A percentile compares a stretch with the other conserved stretches of the same genome.
Conservation (phyloP, 78 protist species). For the Chrysochromulina parva region DNA sequence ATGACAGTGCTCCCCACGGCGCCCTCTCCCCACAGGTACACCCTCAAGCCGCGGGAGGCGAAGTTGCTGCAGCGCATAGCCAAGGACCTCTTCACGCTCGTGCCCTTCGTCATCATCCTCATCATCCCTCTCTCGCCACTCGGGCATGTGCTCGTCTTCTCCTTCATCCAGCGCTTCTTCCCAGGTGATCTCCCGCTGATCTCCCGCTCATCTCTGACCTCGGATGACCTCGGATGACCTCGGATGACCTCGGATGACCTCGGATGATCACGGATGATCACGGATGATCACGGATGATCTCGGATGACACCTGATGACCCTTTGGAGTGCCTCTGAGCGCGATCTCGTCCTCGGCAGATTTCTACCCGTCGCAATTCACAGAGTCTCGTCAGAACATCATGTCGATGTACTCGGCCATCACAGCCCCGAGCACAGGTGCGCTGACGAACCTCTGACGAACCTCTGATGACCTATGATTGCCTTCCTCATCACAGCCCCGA, state of each 20-base stretch:
- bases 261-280: no score
- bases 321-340: neutral
- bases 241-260: neutral
- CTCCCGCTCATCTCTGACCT: neutral
- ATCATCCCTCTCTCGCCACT: slow-evolving; percentile 40
- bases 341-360: neutral
- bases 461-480: no score
- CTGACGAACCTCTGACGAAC: no score
- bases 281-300: no score
- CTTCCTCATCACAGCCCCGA: no score
- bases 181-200: neutral
- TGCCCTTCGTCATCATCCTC: slow-evolving; percentile 40
- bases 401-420: neutral
- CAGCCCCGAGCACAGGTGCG: no score
- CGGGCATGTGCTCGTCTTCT: slow-evolving; percentile 50
- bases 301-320: no score
- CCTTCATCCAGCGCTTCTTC: slow-evolving; percentile 35
- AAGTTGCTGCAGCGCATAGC: slow-evolving; percentile 25
- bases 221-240: neutral
- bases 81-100: slow-evolving; percentile 28
- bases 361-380: slow-evolving; percentile 31
- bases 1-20: no score
- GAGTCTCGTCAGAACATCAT: neutral
- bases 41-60: neutral
- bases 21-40: no score